Evolutionary conservation across 345 rosid species (phyloP).

Genomic region (Pistacia atlantica): DNA sequence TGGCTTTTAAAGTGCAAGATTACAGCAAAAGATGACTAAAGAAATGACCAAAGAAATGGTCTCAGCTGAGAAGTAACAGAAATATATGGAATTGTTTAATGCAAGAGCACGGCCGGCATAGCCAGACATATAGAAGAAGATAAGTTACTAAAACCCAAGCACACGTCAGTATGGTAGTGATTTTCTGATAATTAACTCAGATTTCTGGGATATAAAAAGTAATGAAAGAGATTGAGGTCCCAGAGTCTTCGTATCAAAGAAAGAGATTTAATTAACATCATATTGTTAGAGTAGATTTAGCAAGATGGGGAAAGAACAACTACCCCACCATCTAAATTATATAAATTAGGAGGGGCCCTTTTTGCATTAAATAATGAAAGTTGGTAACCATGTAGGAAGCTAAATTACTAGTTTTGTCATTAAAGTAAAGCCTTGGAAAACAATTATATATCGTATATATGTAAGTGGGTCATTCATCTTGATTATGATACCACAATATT

Average conservation of each 20-base stretch:
- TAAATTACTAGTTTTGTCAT: background rate
- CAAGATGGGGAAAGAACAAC: conserved; percentile 34
- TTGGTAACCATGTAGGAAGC: background rate
- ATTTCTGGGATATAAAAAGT: background rate
- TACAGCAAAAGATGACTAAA: conserved; percentile 9
- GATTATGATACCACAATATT: no score
- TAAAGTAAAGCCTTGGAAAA: background rate
- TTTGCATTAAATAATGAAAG: background rate
- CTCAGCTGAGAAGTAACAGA: background rate
- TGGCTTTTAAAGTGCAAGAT: conserved; percentile 30
- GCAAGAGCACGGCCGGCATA: conserved; percentile 56
- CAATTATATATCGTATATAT: no score
- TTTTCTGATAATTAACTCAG: conserved; percentile 22
- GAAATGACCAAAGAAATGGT: conserved; percentile 36
- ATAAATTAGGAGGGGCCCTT: background rate
- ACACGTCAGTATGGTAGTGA: conserved; percentile 48
- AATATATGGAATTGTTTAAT: conserved; percentile 13
- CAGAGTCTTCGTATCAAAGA: background rate
- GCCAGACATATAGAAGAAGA: conserved; percentile 39
- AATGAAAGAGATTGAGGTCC: background rate
- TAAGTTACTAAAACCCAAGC: conserved; percentile 37
- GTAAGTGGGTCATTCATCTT: no score
- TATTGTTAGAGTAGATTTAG: conserved; percentile 14
- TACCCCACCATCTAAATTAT: conserved; percentile 18
- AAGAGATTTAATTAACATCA: conserved; percentile 1